Conservation (phyloP, 306 rosid genomes). For the Dryas drummondii region DNA sequence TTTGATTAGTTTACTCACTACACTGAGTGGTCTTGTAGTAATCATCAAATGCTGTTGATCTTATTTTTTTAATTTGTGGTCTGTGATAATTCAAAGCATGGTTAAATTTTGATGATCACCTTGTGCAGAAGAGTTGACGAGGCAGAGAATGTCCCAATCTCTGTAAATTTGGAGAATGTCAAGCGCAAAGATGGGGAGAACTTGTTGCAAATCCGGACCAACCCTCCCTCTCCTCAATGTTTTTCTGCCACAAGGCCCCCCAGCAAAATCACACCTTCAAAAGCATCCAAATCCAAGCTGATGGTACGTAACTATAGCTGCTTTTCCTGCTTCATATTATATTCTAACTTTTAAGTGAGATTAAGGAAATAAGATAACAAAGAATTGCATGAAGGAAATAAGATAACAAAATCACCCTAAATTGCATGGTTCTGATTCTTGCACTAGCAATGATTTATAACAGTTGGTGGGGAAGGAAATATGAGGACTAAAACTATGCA, state of each 20-base stretch:
- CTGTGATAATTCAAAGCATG: neutral
- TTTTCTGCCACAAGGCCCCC: slow-evolving; percentile 56
- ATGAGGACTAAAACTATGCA: neutral
- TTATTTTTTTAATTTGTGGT: neutral
- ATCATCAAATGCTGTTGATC: neutral
- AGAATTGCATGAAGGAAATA: neutral
- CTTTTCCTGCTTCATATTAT: neutral
- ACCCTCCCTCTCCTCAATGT: slow-evolving; percentile 99
- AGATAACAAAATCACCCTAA: too few relatives aligned
- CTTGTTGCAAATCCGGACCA: slow-evolving; percentile 61
- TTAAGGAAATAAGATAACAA: neutral
- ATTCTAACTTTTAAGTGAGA: neutral
- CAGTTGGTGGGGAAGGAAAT: neutral
- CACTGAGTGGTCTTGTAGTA: neutral
- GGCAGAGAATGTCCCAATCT: slow-evolving; percentile 55
- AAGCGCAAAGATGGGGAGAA: slow-evolving; percentile 46
- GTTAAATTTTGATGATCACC: slow-evolving; percentile 15
- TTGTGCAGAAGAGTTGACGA: slow-evolving; percentile 55
- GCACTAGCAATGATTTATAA: neutral
- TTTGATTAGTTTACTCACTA: neutral
- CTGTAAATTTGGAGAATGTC: slow-evolving; percentile 52
- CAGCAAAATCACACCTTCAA: slow-evolving; percentile 42
- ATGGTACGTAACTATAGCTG: slow-evolving; percentile 48
- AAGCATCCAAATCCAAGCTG: slow-evolving; percentile 51
- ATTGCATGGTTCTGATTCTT: neutral